Percentiles rank a stretch among this genome's conserved stretches.
phyloP scores from a whole-genome alignment of 75 land plant species.

The Adiantum capillusveneris region DNA sequence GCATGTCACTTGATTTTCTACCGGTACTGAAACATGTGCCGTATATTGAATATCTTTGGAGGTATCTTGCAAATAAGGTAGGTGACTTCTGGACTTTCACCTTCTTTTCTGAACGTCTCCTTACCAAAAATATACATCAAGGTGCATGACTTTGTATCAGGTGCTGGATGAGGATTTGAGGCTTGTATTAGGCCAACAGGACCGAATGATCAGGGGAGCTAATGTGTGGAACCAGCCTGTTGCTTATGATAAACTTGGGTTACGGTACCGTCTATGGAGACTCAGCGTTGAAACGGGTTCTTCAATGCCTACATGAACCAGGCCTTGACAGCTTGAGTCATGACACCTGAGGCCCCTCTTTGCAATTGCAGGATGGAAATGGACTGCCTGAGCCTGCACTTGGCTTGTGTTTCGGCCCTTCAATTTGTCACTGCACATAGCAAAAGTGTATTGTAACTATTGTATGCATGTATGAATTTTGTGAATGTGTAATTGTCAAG shows the following conservation, averaged over 20 bases:
- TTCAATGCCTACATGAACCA: too few relatives aligned
- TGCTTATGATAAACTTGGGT: constrained; percentile 85
- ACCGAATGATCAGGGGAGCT: constrained; percentile 72
- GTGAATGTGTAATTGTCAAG: too few relatives aligned
- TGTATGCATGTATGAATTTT: too few relatives aligned
- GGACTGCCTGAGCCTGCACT: too few relatives aligned
- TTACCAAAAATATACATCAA: neutral
- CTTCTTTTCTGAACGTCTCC: too few relatives aligned
- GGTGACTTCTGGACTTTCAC: too few relatives aligned
- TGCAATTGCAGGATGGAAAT: too few relatives aligned
- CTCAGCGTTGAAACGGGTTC: constrained; percentile 37
- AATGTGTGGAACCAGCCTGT: constrained; percentile 95
- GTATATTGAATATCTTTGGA: constrained; percentile 72
- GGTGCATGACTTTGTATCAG: constrained; percentile 24
- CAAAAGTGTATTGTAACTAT: too few relatives aligned
- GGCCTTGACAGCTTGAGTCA: too few relatives aligned
- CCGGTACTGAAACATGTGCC: constrained; percentile 76
- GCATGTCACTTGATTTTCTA: constrained; percentile 95
- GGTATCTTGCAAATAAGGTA: constrained; percentile 85
- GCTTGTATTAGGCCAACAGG: constrained; percentile 88
- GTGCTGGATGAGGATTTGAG: constrained; percentile 91
- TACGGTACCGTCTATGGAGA: constrained; percentile 90
- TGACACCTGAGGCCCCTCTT: too few relatives aligned
- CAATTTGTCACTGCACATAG: too few relatives aligned
- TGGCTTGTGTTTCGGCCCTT: too few relatives aligned